A percentile compares a stretch with the other conserved stretches of the same genome.
Conservation (phyloP, 2,329 filamentous ascomycete genomes). For the Phaeophleospora eucalypticola region DNA sequence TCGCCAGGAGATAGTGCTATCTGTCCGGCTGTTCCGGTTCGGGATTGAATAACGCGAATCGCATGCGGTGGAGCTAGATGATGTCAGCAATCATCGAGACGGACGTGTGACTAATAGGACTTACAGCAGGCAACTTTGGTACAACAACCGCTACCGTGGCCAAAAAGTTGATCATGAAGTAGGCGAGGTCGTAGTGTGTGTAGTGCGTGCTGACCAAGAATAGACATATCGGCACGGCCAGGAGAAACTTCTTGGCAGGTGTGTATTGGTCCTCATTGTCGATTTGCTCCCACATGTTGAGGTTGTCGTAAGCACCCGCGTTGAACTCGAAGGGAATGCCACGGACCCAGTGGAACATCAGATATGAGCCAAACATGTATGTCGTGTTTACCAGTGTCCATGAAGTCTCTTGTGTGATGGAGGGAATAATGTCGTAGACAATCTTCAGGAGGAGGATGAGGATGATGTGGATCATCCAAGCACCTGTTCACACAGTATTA, state of each 20-base stretch:
- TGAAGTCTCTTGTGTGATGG: conserved; percentile 94
- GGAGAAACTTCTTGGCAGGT: conserved; percentile 94
- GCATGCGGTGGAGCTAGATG: conserved; percentile 35
- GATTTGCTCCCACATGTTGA: conserved; percentile 99
- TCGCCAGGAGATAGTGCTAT: conserved; percentile 8
- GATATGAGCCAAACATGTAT: conserved; percentile 97
- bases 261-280: conserved; percentile 99
- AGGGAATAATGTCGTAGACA: conserved; percentile 92
- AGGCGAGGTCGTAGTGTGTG: conserved; percentile 94
- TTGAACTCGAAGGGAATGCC: conserved; percentile 99
- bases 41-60: conserved; percentile 34
- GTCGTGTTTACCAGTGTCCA: conserved; percentile 99
- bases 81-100: conserved; percentile 11
- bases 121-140: conserved; percentile 89
- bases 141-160: conserved; percentile 90
- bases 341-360: conserved; percentile 99
- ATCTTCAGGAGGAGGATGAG: conserved; percentile 90
- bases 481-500: conserved; percentile 56
- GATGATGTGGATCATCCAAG: conserved; percentile 96
- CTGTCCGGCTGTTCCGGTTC: conserved; percentile 25
- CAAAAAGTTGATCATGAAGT: conserved; percentile 95
- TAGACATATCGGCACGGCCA: conserved; percentile 87
- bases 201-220: conserved; percentile 98
- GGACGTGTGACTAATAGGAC: conserved; percentile 37
- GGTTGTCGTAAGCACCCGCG: conserved; percentile 93